Percentiles rank a stretch among this genome's conserved stretches.
These are phyloP conservation scores for Dichotomocladium elegans DNA, from an alignment of 371 early-diverging fungal species.

Conservation along the genomic window DNA sequence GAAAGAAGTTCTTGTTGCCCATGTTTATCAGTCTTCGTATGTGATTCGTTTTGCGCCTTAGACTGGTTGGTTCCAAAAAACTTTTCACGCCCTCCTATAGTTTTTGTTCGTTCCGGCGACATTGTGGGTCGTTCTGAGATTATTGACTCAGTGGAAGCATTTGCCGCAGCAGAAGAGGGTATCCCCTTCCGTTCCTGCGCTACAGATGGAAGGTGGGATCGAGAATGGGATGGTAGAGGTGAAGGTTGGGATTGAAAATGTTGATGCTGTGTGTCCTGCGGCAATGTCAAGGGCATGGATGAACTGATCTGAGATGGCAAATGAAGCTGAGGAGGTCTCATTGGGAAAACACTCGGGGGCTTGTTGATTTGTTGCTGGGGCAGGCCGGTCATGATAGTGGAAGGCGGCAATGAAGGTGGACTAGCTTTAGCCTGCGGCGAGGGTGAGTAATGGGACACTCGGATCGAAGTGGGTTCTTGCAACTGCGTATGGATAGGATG, in stretches of 20 bases:
- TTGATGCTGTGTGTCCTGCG: slow-evolving; percentile 11
- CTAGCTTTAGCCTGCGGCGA: too few relatives aligned
- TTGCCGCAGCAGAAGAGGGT: background rate
- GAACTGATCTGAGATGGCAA: too few relatives aligned
- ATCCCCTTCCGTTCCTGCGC: background rate
- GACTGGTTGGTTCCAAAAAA: background rate
- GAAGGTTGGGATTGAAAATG: background rate
- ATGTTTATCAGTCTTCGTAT: background rate
- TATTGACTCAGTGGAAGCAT: background rate
- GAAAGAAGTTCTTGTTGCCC: slow-evolving; percentile 6
- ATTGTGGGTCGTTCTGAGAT: background rate
- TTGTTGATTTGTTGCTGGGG: too few relatives aligned
- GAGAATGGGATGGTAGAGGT: slow-evolving; percentile 1
- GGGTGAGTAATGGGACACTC: too few relatives aligned
- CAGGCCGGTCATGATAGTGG: too few relatives aligned
- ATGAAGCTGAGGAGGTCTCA: too few relatives aligned
- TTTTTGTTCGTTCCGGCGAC: background rate
- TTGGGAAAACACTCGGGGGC: too few relatives aligned
- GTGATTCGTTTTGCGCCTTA: background rate
- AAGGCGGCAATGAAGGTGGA: too few relatives aligned
- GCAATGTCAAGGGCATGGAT: background rate
- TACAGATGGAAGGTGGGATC: background rate
- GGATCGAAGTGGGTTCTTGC: too few relatives aligned
- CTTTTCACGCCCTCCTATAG: background rate
- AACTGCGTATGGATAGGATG: too few relatives aligned